Evolutionary conservation across 208 protist species (phyloP).

Genomic region (Acanthamoeba royreba): DNA sequence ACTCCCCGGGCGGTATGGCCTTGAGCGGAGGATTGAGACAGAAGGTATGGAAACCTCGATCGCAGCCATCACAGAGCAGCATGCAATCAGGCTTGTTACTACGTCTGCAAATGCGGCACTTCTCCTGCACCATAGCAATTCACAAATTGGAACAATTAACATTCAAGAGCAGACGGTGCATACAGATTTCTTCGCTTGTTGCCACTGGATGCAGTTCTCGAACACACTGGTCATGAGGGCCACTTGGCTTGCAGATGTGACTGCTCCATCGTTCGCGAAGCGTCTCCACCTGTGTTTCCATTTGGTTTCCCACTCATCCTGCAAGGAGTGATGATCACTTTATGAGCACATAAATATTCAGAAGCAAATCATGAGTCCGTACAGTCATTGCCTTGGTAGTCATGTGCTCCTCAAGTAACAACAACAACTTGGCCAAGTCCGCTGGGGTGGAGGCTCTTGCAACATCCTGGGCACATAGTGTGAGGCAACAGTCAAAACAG

Average conservation of each 20-base stretch:
- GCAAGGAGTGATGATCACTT: too few relatives aligned
- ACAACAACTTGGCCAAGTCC: background rate
- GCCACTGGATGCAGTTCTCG: background rate
- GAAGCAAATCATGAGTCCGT: too few relatives aligned
- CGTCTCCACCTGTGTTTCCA: background rate
- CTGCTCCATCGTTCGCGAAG: background rate
- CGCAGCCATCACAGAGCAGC: slow-evolving; percentile 77
- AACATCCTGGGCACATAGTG: too few relatives aligned
- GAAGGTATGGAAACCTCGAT: slow-evolving; percentile 79
- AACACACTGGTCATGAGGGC: background rate
- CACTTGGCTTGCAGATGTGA: background rate
- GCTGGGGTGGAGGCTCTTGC: background rate
- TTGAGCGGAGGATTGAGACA: background rate
- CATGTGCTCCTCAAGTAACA: background rate
- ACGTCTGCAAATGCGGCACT: slow-evolving; percentile 84
- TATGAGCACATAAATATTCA: background rate
- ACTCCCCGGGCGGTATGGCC: background rate
- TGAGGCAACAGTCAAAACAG: too few relatives aligned
- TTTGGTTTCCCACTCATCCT: background rate
- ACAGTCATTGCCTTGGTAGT: background rate
- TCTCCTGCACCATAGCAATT: slow-evolving; percentile 83
- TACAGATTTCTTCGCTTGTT: background rate
- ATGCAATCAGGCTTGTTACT: slow-evolving; percentile 81
- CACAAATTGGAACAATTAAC: too few relatives aligned
- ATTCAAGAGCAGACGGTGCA: too few relatives aligned